These are phyloP conservation scores for Canavalia gladiata DNA, from an alignment of 306 rosid species.

Conservation along the genomic window DNA sequence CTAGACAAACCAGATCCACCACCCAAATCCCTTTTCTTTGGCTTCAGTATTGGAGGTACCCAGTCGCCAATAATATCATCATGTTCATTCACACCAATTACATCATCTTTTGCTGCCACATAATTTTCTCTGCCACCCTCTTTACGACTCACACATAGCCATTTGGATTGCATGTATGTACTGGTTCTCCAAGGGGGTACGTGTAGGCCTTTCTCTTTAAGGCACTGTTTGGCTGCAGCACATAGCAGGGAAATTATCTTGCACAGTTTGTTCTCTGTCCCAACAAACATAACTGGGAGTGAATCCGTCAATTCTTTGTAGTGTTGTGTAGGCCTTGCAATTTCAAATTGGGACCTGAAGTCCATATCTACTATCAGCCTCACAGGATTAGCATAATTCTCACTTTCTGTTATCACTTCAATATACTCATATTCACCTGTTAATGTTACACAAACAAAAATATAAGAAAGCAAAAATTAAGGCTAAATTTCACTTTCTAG, in stretches of 20 bases:
- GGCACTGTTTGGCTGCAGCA: constrained; percentile 78
- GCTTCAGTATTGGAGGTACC: constrained; percentile 63
- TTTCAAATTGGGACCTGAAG: constrained; percentile 83
- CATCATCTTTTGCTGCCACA: constrained; percentile 28
- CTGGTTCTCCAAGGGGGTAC: constrained; percentile 90
- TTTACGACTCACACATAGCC: constrained; percentile 49
- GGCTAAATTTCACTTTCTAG: neutral
- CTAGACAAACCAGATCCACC: constrained; percentile 67
- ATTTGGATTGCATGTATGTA: constrained; percentile 62
- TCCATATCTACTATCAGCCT: constrained; percentile 80
- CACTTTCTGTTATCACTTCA: constrained; percentile 56
- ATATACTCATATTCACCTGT: constrained; percentile 79
- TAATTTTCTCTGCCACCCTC: neutral
- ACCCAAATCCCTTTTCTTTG: constrained; percentile 50
- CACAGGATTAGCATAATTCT: constrained; percentile 33
- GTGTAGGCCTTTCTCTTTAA: constrained; percentile 74
- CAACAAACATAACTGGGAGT: constrained; percentile 70
- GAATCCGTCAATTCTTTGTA: constrained; percentile 64
- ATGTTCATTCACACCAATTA: neutral
- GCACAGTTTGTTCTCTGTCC: constrained; percentile 63
- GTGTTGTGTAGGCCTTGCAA: constrained; percentile 71
- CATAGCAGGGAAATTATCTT: constrained; percentile 66
- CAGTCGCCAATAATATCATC: constrained; percentile 40
- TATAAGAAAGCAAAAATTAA: neutral
- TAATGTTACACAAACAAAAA: neutral